Percentiles rank a stretch among this genome's conserved stretches.
Conservation (phyloP, 352 stramenopile genomes). For the Detonula confervacea region DNA sequence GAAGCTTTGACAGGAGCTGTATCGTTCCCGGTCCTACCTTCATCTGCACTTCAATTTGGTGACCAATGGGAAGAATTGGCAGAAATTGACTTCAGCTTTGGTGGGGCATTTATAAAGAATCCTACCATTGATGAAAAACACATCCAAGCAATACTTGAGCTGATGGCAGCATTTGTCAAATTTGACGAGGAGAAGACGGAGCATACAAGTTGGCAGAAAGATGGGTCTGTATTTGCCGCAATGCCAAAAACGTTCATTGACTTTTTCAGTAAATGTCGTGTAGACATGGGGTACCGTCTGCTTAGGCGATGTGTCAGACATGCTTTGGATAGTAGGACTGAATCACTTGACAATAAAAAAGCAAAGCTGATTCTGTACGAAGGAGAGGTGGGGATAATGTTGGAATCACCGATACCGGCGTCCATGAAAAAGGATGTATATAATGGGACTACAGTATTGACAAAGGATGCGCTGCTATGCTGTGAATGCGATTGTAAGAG, state of each 20-base stretch:
- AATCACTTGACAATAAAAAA: constrained; percentile 31
- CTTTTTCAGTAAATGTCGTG: constrained; percentile 19
- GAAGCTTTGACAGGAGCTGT: neutral
- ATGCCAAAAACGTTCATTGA: constrained; percentile 37
- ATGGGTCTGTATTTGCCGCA: constrained; percentile 20
- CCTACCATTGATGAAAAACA: constrained; percentile 11
- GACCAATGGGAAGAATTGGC: constrained; percentile 16
- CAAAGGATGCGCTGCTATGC: constrained; percentile 24
- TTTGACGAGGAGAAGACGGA: constrained; percentile 18
- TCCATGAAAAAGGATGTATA: constrained; percentile 45
- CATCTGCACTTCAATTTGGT: neutral
- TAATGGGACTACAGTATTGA: constrained; percentile 16
- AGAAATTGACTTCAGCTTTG: constrained; percentile 36
- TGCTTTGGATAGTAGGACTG: constrained; percentile 27
- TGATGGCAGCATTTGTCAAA: constrained; percentile 27
- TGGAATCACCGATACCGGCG: constrained; percentile 19
- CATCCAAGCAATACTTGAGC: constrained; percentile 23
- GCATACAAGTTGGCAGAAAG: constrained; percentile 38
- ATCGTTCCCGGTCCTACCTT: constrained; percentile 9
- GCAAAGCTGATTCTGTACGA: constrained; percentile 30
- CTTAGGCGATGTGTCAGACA: constrained; percentile 23
- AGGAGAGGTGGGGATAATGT: constrained; percentile 18
- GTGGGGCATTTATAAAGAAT: constrained; percentile 26
- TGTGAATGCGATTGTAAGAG: constrained; percentile 21
- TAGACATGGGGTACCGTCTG: constrained; percentile 29